Evolutionary conservation across 2,329 filamentous ascomycete species (phyloP).

Genomic region (Didymella exigua): DNA sequence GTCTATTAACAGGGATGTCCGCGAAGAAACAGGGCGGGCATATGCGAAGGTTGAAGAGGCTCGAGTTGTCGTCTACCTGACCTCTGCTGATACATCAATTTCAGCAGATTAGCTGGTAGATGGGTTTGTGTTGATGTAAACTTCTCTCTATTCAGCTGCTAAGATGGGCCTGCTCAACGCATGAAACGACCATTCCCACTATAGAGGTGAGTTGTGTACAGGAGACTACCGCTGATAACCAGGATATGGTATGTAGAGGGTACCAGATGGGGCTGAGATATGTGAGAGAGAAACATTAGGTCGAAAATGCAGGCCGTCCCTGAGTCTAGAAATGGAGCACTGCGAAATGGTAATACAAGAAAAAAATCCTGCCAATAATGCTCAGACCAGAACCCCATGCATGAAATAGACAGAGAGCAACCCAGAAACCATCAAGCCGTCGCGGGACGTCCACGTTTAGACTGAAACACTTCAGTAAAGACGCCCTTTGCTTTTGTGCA

Average conservation of each 20-base stretch:
- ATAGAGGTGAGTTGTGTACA: slow-evolving; percentile 20
- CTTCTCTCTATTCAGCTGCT: slow-evolving; percentile 40
- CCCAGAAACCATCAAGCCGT: slow-evolving; percentile 24
- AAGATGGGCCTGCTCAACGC: slow-evolving; percentile 27
- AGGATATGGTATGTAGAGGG: slow-evolving; percentile 9
- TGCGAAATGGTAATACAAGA: slow-evolving; percentile 26
- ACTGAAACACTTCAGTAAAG: slow-evolving; percentile 40
- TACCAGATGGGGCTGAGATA: slow-evolving; percentile 31
- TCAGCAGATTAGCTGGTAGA: background rate
- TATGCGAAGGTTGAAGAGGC: background rate
- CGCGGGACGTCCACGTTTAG: slow-evolving; percentile 31
- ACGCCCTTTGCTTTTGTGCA: slow-evolving; percentile 42
- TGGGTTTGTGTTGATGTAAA: slow-evolving; percentile 10
- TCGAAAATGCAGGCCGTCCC: slow-evolving; percentile 21
- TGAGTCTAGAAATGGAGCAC: slow-evolving; percentile 19
- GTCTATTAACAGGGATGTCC: background rate
- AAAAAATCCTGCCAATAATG: slow-evolving; percentile 22
- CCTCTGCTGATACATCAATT: background rate
- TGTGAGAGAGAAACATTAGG: slow-evolving; percentile 28
- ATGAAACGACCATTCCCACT: slow-evolving; percentile 31
- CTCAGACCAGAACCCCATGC: slow-evolving; percentile 21
- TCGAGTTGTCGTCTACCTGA: background rate
- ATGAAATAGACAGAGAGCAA: background rate
- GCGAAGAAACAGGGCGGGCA: background rate
- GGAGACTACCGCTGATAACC: slow-evolving; percentile 17